Evolutionary conservation across 1,139 yeast species (phyloP).

Genomic region (Geotrichum macrosporum): DNA sequence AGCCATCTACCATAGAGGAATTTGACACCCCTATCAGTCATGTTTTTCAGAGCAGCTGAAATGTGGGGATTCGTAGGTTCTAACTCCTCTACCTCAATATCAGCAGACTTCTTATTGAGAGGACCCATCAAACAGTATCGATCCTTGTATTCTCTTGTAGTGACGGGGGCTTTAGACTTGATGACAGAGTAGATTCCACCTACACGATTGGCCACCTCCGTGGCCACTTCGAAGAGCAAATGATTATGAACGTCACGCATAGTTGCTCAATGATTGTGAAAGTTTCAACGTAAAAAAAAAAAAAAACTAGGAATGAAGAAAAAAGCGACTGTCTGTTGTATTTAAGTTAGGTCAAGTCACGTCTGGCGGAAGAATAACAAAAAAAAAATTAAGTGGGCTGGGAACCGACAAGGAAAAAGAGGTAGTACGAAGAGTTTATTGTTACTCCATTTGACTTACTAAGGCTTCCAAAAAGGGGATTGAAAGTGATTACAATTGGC

Average conservation of each 20-base stretch:
- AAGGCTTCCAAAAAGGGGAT: not conserved
- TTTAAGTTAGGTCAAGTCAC: no score
- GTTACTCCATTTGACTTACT: not conserved
- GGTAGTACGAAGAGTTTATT: not conserved
- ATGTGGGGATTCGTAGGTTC: slow-evolving; percentile 57
- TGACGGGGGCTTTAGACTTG: slow-evolving; percentile 94
- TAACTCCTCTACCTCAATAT: slow-evolving; percentile 88
- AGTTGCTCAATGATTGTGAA: no score
- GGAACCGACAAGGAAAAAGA: no score
- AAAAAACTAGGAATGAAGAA: not conserved
- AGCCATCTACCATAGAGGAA: slow-evolving; percentile 94
- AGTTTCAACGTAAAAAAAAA: no score
- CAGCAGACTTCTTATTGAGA: slow-evolving; percentile 71
- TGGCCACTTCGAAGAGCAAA: slow-evolving; percentile 86
- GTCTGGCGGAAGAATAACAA: not conserved
- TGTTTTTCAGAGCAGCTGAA: slow-evolving; percentile 48
- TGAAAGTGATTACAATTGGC: not conserved
- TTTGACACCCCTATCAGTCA: slow-evolving; percentile 73
- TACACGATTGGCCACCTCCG: slow-evolving; percentile 95
- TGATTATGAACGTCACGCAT: slow-evolving; percentile 58
- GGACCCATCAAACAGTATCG: slow-evolving; percentile 88
- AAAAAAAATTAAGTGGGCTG: not conserved
- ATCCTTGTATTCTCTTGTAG: slow-evolving; percentile 87
- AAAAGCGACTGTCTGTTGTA: not conserved
- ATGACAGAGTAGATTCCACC: slow-evolving; percentile 97